phyloP scores from a whole-genome alignment of 345 rosid genomes.

The Syzygium aqueum region DNA sequence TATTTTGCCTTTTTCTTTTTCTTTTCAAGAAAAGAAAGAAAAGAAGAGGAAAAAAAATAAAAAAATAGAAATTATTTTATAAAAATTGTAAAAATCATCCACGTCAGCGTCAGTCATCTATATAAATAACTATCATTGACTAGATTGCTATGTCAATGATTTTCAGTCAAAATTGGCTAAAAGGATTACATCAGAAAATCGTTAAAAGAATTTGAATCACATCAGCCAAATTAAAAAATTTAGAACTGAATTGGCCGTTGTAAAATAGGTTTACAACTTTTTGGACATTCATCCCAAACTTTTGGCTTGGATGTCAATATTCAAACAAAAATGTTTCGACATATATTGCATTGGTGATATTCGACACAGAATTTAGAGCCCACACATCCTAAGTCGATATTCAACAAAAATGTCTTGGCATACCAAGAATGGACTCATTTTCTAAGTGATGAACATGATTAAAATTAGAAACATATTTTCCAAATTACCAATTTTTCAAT shows the following conservation, averaged over 20 bases:
- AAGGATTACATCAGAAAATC: background rate
- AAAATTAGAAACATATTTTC: background rate
- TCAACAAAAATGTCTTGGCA: background rate
- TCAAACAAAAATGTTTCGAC: background rate
- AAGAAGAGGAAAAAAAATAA: background rate
- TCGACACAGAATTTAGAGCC: background rate
- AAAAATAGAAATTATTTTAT: background rate
- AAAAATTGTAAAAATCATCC: background rate
- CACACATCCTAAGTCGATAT: background rate
- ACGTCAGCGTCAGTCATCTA: fast-evolving
- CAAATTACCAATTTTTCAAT: background rate
- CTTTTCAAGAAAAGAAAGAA: background rate
- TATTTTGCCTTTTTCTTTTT: background rate
- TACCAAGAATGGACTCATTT: background rate
- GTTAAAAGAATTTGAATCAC: fast-evolving
- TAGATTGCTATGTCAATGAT: background rate
- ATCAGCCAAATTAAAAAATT: background rate
- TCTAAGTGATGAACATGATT: background rate
- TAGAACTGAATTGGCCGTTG: no score
- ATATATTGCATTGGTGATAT: background rate
- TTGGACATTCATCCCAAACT: background rate
- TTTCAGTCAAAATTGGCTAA: fast-evolving
- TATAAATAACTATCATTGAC: fast-evolving
- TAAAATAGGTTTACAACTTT: background rate
- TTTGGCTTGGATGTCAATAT: background rate